These are phyloP conservation scores for Zasmidium angulare DNA, from an alignment of 2,329 filamentous ascomycete species.

Conservation along the genomic window DNA sequence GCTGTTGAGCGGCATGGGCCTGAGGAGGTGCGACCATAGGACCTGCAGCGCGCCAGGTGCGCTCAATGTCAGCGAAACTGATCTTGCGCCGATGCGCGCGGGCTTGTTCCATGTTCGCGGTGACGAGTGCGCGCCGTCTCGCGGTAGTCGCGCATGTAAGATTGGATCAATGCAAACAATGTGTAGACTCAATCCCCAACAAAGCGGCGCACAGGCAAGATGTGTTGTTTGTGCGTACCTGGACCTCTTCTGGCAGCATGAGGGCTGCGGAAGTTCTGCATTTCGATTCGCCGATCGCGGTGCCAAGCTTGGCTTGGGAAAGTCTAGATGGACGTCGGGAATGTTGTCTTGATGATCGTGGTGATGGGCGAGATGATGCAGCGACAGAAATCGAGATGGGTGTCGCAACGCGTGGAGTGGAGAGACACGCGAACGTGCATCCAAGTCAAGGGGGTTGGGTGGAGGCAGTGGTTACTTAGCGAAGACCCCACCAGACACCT, in stretches of 20 bases:
- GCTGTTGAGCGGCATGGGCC: constrained; percentile 32
- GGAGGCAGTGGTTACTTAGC: not conserved
- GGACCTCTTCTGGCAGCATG: constrained; percentile 2
- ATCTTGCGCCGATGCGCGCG: constrained; percentile 42
- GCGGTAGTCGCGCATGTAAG: not conserved
- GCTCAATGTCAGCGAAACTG: constrained; percentile 48
- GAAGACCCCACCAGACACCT: not conserved
- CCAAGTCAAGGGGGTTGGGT: not conserved
- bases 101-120: constrained; percentile 21
- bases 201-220: not conserved
- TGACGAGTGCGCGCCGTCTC: not conserved
- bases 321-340: not conserved
- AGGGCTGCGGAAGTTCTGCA: constrained; percentile 4
- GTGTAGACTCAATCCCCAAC: not conserved
- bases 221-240: not conserved
- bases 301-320: not conserved
- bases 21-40: constrained; percentile 40
- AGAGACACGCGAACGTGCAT: not conserved
- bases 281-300: constrained; percentile 6
- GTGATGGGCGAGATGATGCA: not conserved
- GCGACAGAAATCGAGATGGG: not conserved
- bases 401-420: not conserved
- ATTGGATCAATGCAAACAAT: too few species aligned
- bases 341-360: not conserved
- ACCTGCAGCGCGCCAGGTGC: constrained; percentile 47